Evolutionary conservation across 2,329 filamentous ascomycete species (phyloP).

Genomic region (Zymoseptoria tritici): DNA sequence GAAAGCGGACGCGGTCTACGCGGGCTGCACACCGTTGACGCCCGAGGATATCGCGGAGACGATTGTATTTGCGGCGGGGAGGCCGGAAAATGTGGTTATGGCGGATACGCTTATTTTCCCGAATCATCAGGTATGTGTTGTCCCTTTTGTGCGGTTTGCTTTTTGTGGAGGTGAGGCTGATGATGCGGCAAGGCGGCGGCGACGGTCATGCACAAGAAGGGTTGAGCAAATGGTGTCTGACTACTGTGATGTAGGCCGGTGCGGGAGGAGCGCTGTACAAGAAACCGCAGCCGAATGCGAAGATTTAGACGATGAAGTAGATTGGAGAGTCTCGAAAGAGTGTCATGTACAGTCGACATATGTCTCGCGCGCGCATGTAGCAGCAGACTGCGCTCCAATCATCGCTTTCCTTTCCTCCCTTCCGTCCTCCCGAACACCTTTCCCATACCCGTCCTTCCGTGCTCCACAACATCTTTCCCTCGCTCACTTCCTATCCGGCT

Average conservation of each 20-base stretch:
- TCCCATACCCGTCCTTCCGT: not conserved
- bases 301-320: slow-evolving; percentile 8
- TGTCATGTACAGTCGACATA: not conserved
- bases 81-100: slow-evolving; percentile 83
- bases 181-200: slow-evolving; percentile 32
- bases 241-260: slow-evolving; percentile 10
- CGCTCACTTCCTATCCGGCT: too few species aligned
- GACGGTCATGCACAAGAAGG: slow-evolving; percentile 40
- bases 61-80: slow-evolving; percentile 74
- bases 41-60: slow-evolving; percentile 88
- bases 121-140: slow-evolving; percentile 67
- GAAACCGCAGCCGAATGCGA: slow-evolving; percentile 3
- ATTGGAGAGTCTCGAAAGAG: not conserved
- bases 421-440: not conserved
- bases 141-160: not conserved
- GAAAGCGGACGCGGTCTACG: slow-evolving; percentile 86
- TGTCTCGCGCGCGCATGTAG: too few species aligned
- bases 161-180: slow-evolving; percentile 7
- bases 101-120: slow-evolving; percentile 84
- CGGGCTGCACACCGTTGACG: slow-evolving; percentile 75
- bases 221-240: slow-evolving; percentile 9
- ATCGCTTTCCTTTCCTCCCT: not conserved
- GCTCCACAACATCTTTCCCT: too few species aligned
- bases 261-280: slow-evolving; percentile 15
- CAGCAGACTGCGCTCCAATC: too few species aligned